phyloP scores from a whole-genome alignment of 2,329 filamentous ascomycete genomes.

The Fusarium gaditjirri region DNA sequence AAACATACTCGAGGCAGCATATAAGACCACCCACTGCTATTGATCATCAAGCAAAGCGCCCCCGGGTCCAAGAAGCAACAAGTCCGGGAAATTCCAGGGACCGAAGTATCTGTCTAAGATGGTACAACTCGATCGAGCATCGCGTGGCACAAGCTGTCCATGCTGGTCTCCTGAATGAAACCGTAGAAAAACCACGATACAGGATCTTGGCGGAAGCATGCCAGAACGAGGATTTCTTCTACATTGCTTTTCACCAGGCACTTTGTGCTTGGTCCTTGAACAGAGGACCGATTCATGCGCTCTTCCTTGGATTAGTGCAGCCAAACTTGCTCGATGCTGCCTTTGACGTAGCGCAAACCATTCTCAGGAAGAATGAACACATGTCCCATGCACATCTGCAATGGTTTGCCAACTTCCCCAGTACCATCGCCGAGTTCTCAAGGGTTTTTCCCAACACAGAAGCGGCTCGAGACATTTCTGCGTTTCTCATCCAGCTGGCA shows the following conservation, averaged over 20 bases:
- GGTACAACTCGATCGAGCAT: conserved; percentile 17
- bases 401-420: conserved; percentile 48
- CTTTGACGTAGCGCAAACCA: conserved; percentile 31
- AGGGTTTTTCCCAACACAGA: conserved; percentile 1
- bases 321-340: conserved; percentile 32
- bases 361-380: conserved; percentile 40
- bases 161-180: conserved; percentile 35
- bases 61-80: conserved; percentile 13
- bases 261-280: conserved; percentile 66
- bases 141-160: conserved; percentile 38
- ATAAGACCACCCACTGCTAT: neutral
- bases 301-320: conserved; percentile 22
- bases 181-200: conserved; percentile 60
- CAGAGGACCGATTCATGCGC: conserved; percentile 48
- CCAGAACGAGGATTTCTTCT: conserved; percentile 66
- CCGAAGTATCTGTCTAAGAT: conserved; percentile 6
- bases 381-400: conserved; percentile 38
- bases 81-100: neutral
- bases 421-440: conserved; percentile 18
- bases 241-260: conserved; percentile 72
- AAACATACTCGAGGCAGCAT: neutral
- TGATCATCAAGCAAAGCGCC: conserved; percentile 26
- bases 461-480: conserved; percentile 20
- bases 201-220: conserved; percentile 69
- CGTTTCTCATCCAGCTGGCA: conserved; percentile 42